Conservation (phyloP, 1,284 basidiomycete species). For the Ceratobasidium sp. region DNA sequence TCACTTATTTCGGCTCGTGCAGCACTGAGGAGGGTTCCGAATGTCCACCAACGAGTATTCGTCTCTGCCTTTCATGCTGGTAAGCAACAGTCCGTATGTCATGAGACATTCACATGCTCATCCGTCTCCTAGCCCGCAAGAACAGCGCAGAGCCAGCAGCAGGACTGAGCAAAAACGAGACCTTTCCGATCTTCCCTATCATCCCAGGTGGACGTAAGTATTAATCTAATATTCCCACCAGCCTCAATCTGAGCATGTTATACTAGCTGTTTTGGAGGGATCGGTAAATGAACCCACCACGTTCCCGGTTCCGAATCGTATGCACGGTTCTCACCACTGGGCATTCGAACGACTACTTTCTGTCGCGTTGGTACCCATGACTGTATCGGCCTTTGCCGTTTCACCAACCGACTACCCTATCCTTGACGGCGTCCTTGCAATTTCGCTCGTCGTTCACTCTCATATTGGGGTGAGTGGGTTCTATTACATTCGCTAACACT, state of each 20-base stretch:
- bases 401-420: slow-evolving; percentile 81
- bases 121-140: slow-evolving; percentile 31
- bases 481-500: slow-evolving; percentile 28
- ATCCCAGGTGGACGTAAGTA: slow-evolving; percentile 79
- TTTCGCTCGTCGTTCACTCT: slow-evolving; percentile 91
- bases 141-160: slow-evolving; percentile 25
- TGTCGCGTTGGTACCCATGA: slow-evolving; percentile 89
- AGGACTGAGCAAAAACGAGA: slow-evolving; percentile 35
- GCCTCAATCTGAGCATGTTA: not conserved
- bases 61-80: slow-evolving; percentile 40
- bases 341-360: slow-evolving; percentile 94
- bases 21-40: slow-evolving; percentile 19
- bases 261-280: slow-evolving; percentile 78
- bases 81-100: not conserved
- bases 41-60: slow-evolving; percentile 34
- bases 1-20: slow-evolving; percentile 33
- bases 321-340: slow-evolving; percentile 98
- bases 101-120: slow-evolving; percentile 34
- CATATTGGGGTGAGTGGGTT: slow-evolving; percentile 85
- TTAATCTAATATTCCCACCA: slow-evolving; percentile 8
- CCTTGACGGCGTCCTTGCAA: slow-evolving; percentile 88
- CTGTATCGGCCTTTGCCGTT: slow-evolving; percentile 81
- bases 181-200: slow-evolving; percentile 56
- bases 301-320: slow-evolving; percentile 84
- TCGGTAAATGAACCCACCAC: slow-evolving; percentile 95